Evolutionary conservation across 306 rosid species (phyloP), one percentile per base, ranked within the genome.

Genomic region (Corylus heterophylla): DNA sequence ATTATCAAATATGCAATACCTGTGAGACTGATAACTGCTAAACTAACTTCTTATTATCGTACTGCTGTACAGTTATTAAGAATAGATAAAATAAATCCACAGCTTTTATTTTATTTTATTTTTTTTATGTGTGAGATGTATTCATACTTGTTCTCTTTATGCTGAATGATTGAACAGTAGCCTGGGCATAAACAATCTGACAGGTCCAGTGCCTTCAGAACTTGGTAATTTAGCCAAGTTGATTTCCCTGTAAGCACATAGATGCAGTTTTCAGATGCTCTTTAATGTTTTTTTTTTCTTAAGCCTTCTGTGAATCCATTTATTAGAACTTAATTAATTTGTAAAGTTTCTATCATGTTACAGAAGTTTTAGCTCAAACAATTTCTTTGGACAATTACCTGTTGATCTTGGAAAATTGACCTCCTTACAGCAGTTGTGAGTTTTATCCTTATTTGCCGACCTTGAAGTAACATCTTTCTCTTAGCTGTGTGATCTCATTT

Each of bases 181-280:
- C 78, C 50, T 85, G 20, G 85, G 85, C 58, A 69, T 84, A 80
- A 84, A 84, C 87, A 84, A 84, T 80, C 70, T 84, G 59, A 80
- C 82, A 49, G 87, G 87, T 54, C 76, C 45, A 45, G 82, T 84
- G 71, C 87, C 87, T 18, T 56, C 12, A 12, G 84, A 73, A 77
- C 68, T 84, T 54, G 82, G 85, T 68, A 80, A 77, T 42, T 80
- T 84, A 71, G 67, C 74, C 77, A 73, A 73, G 74, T 68, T 84
- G 74, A n/a, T 80, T 80, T 78, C 69, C 37, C 52, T 84, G 87
- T 84, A 80, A 79, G 16, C 51, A 42, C 8, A 42, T 42, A 42
- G 7, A 42, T 42, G 45, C 45, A 29, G 59, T 3, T 55, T 55
- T 74, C 37, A 66, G 7, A 68, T 49, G 20, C 35, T 14, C 22